Base-by-base conservation (phyloP, 257 asterid genomes). In the Nicotiana obtusifolia region DNA sequence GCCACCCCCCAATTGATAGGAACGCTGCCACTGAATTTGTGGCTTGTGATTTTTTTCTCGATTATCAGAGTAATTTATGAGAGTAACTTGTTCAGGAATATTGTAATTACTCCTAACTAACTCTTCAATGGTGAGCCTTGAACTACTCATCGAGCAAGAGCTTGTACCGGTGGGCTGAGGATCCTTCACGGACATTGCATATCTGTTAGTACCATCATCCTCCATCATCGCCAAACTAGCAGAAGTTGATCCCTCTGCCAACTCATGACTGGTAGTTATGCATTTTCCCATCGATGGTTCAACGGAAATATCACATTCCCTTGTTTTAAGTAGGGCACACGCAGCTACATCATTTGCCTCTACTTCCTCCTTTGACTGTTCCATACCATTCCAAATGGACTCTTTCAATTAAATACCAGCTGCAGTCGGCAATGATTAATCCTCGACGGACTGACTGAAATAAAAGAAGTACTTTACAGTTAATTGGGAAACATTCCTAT, bases 61-160 rank as follows among this genome's bases (percentile, higher is more conserved):
- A 77, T 37, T 84, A 31, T 52, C 78, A 30, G 87, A 88, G 80
- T 68, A 71, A 41, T 41, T 41, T 64, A 85, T 83, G 59, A 52
- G 33, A 66, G 62, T 67, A 83, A 41, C 66, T 53, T 80, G 61
- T 64, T 81, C 80, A 56, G 59, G 28, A 81, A 75, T 80, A 57
- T 71, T 78, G 71, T 76, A 67, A 80, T 56, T 84, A 62, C 75
- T 84, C 76, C 75, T 22, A 1, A 68, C 75, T 22, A 77, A 79
- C 82, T 82, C 86, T 44, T 84, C 82, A 35, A 69, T 78, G 31
- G 20, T 41, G 73, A 33, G 44, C 60, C 77, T 54, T 76, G 83
- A 49, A 80, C 77, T 82, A 73, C 49, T 77, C 33, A 59, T 22
- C 5, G 41, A 60, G 79, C 22, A 61, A 35, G 81, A 77, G 26